A percentile compares a stretch with the other conserved stretches of the same genome.
phyloP scores from a whole-genome alignment of 176 grass and related monocot species.

The Alloteropsis semialata region DNA sequence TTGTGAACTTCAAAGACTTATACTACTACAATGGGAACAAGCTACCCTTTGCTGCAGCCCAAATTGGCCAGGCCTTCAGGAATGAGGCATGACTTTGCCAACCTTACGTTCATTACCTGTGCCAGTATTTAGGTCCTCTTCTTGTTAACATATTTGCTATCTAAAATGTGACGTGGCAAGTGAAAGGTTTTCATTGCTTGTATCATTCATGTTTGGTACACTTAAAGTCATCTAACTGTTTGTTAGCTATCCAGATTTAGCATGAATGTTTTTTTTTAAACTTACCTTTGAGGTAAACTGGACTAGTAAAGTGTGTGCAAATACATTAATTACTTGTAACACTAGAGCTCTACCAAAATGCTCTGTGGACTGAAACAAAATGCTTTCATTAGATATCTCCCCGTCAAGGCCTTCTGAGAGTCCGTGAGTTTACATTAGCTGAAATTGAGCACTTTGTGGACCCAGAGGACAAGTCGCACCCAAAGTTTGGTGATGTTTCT shows the following conservation, averaged over 20 bases:
- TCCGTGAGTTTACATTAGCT: constrained; percentile 86
- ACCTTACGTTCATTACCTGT: constrained; percentile 13
- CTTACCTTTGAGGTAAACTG: constrained; percentile 9
- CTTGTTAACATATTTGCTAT: constrained; percentile 10
- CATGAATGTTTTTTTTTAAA: neutral
- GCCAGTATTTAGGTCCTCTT: neutral
- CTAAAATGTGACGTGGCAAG: neutral
- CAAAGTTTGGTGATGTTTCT: constrained; percentile 82
- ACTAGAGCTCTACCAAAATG: neutral
- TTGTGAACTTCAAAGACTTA: constrained; percentile 91
- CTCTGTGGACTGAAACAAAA: constrained; percentile 11
- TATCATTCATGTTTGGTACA: constrained; percentile 10
- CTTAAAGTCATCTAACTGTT: neutral
- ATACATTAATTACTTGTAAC: constrained; percentile 8
- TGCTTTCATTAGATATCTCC: constrained; percentile 75
- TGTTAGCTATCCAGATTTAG: constrained; percentile 6
- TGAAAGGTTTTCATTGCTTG: constrained; percentile 1
- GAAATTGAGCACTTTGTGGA: constrained; percentile 99
- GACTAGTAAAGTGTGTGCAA: neutral
- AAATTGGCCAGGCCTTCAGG: constrained; percentile 88
- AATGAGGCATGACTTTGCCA: constrained; percentile 65
- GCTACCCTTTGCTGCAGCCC: constrained; percentile 86
- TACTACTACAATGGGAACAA: constrained; percentile 91
- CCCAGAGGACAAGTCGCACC: constrained; percentile 94
- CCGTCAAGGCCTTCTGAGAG: constrained; percentile 91